These are phyloP conservation scores for Paxillus ammoniavirescens DNA, from an alignment of 768 basidiomycete genomes.

Conservation along the genomic window DNA sequence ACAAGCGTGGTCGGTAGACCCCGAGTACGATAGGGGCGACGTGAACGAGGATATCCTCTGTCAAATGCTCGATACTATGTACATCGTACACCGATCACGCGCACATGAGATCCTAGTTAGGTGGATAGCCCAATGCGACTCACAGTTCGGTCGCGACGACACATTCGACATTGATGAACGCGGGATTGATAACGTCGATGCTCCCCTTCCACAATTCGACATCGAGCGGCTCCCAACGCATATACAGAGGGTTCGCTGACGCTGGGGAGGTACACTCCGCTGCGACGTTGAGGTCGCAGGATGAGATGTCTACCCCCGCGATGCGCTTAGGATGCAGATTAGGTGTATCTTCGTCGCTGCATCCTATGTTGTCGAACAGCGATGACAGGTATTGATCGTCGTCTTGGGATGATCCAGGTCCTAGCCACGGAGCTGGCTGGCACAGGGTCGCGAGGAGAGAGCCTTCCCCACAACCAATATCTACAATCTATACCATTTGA, in stretches of 20 bases:
- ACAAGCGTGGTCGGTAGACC: conserved; percentile 67
- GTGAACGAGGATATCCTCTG: conserved; percentile 50
- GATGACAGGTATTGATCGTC: conserved; percentile 19
- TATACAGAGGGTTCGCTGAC: conserved; percentile 27
- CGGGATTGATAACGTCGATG: conserved; percentile 62
- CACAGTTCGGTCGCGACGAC: conserved; percentile 84
- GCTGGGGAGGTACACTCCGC: conserved; percentile 46
- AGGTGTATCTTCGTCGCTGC: conserved; percentile 40
- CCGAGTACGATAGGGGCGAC: conserved; percentile 77
- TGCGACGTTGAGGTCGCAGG: conserved; percentile 54
- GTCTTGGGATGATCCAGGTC: conserved; percentile 26
- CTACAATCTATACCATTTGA: conserved; percentile 54
- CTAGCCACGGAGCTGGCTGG: conserved; percentile 72
- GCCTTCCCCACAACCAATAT: conserved; percentile 85
- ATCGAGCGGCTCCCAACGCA: conserved; percentile 68
- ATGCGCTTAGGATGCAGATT: conserved; percentile 58
- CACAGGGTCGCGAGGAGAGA: conserved; percentile 65
- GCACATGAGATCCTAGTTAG: conserved; percentile 1
- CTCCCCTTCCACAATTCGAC: conserved; percentile 76
- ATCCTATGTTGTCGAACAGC: conserved; percentile 20
- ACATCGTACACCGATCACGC: conserved; percentile 2
- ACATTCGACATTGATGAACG: conserved; percentile 64
- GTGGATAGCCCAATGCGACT: conserved; percentile 22
- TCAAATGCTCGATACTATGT: conserved; percentile 76
- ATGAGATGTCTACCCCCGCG: conserved; percentile 68